A percentile compares a stretch with the other conserved stretches of the same genome.
These are phyloP conservation scores for Termitomyces sp. DNA, from an alignment of 768 basidiomycete species.

Conservation along the genomic window DNA sequence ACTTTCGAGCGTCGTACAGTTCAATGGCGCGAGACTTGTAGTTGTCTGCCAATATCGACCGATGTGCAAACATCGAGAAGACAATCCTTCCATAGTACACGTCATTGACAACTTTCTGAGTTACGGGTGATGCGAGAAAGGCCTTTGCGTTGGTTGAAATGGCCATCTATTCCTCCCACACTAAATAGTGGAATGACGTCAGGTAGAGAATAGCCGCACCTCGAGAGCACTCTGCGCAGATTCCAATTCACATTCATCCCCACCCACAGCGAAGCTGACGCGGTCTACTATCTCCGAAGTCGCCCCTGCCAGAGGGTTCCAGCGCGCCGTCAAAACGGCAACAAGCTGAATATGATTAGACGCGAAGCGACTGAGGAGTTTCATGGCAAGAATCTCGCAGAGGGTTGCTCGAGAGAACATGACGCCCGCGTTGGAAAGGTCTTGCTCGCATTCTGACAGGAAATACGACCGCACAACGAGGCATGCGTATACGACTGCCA, in stretches of 20 bases:
- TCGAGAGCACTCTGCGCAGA: slow-evolving; percentile 83
- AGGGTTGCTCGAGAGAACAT: slow-evolving; percentile 66
- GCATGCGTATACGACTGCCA: slow-evolving; percentile 72
- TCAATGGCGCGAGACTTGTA: slow-evolving; percentile 79
- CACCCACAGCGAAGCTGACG: slow-evolving; percentile 56
- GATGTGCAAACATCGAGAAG: slow-evolving; percentile 55
- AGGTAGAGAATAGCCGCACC: slow-evolving; percentile 40
- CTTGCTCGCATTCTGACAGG: slow-evolving; percentile 58
- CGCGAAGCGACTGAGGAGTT: slow-evolving; percentile 74
- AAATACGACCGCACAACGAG: slow-evolving; percentile 81
- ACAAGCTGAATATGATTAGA: slow-evolving; percentile 72
- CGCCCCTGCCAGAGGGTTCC: slow-evolving; percentile 84
- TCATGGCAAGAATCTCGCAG: slow-evolving; percentile 88
- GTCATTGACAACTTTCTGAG: slow-evolving; percentile 84
- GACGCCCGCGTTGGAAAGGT: slow-evolving; percentile 76
- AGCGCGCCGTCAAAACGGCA: slow-evolving; percentile 75
- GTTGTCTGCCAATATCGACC: slow-evolving; percentile 84
- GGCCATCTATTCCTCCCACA: slow-evolving; percentile 60
- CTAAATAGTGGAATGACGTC: not conserved
- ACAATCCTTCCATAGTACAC: slow-evolving; percentile 82
- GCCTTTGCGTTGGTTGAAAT: slow-evolving; percentile 82
- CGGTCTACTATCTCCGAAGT: slow-evolving; percentile 61
- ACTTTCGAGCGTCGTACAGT: slow-evolving; percentile 62
- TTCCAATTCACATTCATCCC: slow-evolving; percentile 58
- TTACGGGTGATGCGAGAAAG: slow-evolving; percentile 78